phyloP scores from a whole-genome alignment of 768 basidiomycete species.

The Boletus insuetus region DNA sequence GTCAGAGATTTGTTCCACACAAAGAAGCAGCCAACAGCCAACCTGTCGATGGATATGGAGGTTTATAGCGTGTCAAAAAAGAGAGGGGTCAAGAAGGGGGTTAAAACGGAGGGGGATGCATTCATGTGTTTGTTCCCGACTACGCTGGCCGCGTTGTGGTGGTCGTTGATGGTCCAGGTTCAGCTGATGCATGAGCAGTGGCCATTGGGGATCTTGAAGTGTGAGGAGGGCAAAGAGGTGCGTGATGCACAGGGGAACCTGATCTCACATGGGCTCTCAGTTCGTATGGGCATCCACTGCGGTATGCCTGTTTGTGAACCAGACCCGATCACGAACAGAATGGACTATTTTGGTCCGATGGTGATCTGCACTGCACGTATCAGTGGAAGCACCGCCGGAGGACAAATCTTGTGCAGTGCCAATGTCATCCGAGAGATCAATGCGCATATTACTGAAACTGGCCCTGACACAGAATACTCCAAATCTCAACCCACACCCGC shows the following conservation, averaged over 20 bases:
- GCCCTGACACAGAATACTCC: too few relatives aligned
- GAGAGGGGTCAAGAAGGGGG: slow-evolving; percentile 46
- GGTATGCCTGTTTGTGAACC: slow-evolving; percentile 82
- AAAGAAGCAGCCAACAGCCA: slow-evolving; percentile 39
- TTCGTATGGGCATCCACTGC: slow-evolving; percentile 97
- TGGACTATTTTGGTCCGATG: too few relatives aligned
- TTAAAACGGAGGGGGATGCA: slow-evolving; percentile 98
- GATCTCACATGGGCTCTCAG: slow-evolving; percentile 86
- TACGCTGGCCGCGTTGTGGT: slow-evolving; percentile 82
- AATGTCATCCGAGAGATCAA: too few relatives aligned
- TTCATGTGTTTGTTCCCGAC: slow-evolving; percentile 99
- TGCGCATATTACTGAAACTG: too few relatives aligned
- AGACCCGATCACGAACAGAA: too few relatives aligned
- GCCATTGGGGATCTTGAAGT: slow-evolving; percentile 92
- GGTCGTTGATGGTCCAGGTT: slow-evolving; percentile 84
- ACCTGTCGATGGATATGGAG: slow-evolving; percentile 38
- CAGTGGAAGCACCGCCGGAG: too few relatives aligned
- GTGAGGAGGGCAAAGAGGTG: slow-evolving; percentile 84
- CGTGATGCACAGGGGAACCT: slow-evolving; percentile 62
- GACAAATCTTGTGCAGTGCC: too few relatives aligned
- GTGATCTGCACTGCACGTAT: too few relatives aligned
- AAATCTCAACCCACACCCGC: too few relatives aligned
- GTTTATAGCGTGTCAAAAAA: slow-evolving; percentile 28
- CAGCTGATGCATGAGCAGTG: slow-evolving; percentile 79
- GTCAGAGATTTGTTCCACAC: slow-evolving; percentile 74